phyloP scores from a whole-genome alignment of 129 eudicot genomes.

The Centaurea solstitialis region DNA sequence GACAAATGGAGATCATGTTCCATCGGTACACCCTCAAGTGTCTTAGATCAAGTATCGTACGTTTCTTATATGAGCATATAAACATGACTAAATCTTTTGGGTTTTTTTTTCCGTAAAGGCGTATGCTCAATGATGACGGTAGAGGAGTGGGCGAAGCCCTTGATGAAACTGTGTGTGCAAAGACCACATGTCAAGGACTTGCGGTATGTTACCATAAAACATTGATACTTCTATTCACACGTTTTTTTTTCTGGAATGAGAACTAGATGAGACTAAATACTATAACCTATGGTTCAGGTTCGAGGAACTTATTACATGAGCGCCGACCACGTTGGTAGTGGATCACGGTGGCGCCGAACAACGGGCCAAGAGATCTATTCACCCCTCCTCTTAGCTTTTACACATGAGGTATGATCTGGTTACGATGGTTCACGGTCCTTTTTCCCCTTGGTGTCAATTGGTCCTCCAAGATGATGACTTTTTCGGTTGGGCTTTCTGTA shows the following conservation, averaged over 20 bases:
- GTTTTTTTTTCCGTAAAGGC: conserved; percentile 40
- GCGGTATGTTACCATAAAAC: conserved; percentile 42
- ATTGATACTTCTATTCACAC: background rate
- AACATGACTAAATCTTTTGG: background rate
- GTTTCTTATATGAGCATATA: background rate
- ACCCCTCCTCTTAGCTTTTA: conserved; percentile 78
- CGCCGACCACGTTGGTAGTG: conserved; percentile 56
- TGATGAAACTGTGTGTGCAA: conserved; percentile 70
- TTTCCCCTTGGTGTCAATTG: background rate
- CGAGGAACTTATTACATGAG: conserved; percentile 77
- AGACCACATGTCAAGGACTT: conserved; percentile 70
- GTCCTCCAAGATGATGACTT: background rate
- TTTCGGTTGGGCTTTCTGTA: background rate
- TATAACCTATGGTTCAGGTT: conserved; percentile 45
- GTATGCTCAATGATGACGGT: conserved; percentile 59
- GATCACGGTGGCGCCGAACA: conserved; percentile 86
- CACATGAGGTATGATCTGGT: conserved; percentile 68
- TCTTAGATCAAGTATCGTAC: background rate
- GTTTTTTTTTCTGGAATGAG: background rate
- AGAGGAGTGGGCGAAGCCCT: conserved; percentile 91
- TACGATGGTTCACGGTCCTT: background rate
- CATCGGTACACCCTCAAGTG: conserved; percentile 53
- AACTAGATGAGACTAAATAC: background rate
- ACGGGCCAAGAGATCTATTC: conserved; percentile 89
- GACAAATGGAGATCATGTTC: conserved; percentile 86